These are phyloP conservation scores for Debaryomyces nepalensis DNA, from an alignment of 1,139 yeast genomes.

Conservation along the genomic window DNA sequence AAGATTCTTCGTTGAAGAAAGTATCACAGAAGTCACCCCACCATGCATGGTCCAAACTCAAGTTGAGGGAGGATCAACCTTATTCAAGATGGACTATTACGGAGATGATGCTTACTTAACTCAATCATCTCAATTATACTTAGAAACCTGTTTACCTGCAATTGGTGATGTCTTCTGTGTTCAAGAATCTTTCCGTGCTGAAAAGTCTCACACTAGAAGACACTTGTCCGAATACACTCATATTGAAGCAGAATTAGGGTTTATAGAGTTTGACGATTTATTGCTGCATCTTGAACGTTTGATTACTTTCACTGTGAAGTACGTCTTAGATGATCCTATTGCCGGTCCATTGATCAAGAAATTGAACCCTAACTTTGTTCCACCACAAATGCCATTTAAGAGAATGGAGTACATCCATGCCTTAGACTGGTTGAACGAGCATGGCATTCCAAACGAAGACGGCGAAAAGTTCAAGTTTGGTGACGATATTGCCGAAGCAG, in stretches of 20 bases:
- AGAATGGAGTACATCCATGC: conserved; percentile 93
- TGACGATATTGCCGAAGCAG: conserved; percentile 99
- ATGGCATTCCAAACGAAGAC: conserved; percentile 91
- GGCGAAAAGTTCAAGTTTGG: conserved; percentile 93
- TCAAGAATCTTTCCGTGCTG: conserved; percentile 99
- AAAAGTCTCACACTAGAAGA: conserved; percentile 98
- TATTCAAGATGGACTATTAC: conserved; percentile 90
- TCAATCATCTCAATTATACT: conserved; percentile 94
- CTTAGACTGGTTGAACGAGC: conserved; percentile 94
- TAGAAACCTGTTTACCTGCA: conserved; percentile 95
- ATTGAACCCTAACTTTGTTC: conserved; percentile 86
- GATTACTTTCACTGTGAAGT: conserved; percentile 68
- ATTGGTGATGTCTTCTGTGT: conserved; percentile 96
- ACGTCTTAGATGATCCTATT: conserved; percentile 84
- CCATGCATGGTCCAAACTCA: conserved; percentile 99
- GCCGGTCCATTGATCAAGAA: conserved; percentile 89
- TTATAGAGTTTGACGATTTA: conserved; percentile 84
- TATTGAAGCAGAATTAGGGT: conserved; percentile 91
- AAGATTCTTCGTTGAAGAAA: conserved; percentile 75
- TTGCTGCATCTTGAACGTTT: conserved; percentile 83
- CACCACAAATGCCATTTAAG: conserved; percentile 85
- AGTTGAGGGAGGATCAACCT: conserved; percentile 98
- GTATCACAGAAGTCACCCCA: conserved; percentile 89
- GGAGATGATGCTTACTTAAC: conserved; percentile 97
- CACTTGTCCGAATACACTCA: conserved; percentile 97